Evolutionary conservation across 1,139 yeast species (phyloP), one percentile per base, ranked within the genome.

Genomic region (Saccharomycopsis hybrid): DNA sequence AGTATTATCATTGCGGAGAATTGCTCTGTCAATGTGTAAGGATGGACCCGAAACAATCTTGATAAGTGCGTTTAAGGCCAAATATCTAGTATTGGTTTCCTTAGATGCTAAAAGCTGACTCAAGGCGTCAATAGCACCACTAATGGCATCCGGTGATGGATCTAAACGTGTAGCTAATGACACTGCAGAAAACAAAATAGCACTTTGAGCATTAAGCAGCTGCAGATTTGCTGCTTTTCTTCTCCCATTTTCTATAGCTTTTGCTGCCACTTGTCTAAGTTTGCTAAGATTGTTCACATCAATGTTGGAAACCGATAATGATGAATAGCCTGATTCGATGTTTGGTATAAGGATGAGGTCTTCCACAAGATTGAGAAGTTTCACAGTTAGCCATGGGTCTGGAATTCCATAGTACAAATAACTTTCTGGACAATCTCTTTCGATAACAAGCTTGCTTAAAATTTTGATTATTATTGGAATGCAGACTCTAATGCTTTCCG

Each of bases 301-400:
- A 41, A 69, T 59, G 47, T 71, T 49, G 61, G 69, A 56, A 59
- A 68, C 56, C 59, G 71, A 52, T 67, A 65, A 61, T 59, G 70
- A 60, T 8, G 41, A 25, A 9, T 60, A 43, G 3, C 47, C 50
- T 4, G 51, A 44, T 25, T 40, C 41, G n/a, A 41, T 13, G 33
- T 41, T 44, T 13, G 45, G 41, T 31, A 38, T 33, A 18, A 48
- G 36, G 2, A 68, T 57, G 41, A 69, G 52, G 59, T 42, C 42
- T 53, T 75, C 77, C 3, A 78, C 62, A 48, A 80, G 65, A 42
- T 65, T 74, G 48, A 87, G 71, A n/a, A 87, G 68, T 61, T 83
- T 84, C 36, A 86, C 80, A 25, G 80, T 75, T 24, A 89, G 69
- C 97, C 97, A 90, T 2, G 97, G 97, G 39, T 87, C 85, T 1